phyloP scores from a whole-genome alignment of 108 stramenopile genomes.

The Skeletonema tropicum region DNA sequence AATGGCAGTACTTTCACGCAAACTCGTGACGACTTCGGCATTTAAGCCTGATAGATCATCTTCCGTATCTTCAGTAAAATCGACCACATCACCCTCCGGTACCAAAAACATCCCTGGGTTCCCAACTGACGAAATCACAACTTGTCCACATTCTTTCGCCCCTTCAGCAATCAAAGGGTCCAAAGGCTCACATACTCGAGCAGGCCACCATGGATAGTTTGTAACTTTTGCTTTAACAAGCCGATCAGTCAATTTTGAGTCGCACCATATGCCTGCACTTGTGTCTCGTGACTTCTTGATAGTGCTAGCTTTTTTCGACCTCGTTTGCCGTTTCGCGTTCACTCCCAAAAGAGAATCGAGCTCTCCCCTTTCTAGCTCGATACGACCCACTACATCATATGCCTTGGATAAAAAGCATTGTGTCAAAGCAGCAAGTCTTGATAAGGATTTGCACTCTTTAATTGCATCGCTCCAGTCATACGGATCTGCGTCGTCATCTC shows the following conservation, averaged over 20 bases:
- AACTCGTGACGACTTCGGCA: constrained; percentile 53
- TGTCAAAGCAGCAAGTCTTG: constrained; percentile 63
- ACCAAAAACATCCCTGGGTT: constrained; percentile 69
- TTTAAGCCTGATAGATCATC: constrained; percentile 51
- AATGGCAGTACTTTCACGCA: constrained; percentile 75
- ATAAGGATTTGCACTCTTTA: constrained; percentile 69
- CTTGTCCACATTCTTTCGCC: constrained; percentile 46
- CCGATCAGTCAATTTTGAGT: constrained; percentile 67
- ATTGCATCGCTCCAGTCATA: constrained; percentile 82
- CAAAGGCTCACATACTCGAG: constrained; percentile 65
- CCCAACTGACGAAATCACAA: constrained; percentile 75
- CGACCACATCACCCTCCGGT: constrained; percentile 45
- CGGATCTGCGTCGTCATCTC: constrained; percentile 70
- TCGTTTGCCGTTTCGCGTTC: constrained; percentile 30
- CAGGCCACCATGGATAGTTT: constrained; percentile 86
- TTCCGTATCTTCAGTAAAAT: constrained; percentile 64
- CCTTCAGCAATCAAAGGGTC: constrained; percentile 51
- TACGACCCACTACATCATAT: constrained; percentile 49
- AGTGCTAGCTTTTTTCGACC: constrained; percentile 17
- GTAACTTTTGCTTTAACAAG: constrained; percentile 76
- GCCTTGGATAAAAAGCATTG: constrained; percentile 60
- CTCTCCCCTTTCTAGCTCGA: constrained; percentile 58
- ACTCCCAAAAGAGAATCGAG: constrained; percentile 50
- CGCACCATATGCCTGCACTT: constrained; percentile 72
- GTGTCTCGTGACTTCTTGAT: constrained; percentile 44